Base-by-base conservation (phyloP, 208 protist species). In the Trypanosomatidae sp. region DNA sequence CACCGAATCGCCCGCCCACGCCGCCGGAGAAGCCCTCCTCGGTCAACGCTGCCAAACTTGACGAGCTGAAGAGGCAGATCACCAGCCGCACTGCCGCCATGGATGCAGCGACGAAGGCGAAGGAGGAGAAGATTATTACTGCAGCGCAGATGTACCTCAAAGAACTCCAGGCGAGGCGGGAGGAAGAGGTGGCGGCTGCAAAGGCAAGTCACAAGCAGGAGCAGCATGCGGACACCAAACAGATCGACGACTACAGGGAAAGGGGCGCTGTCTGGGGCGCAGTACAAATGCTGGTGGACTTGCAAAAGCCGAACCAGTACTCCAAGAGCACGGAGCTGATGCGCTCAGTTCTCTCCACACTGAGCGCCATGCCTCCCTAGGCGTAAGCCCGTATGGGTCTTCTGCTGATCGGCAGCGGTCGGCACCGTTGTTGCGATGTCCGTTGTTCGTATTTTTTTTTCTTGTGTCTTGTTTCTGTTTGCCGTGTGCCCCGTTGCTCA, bases 241-340 rank as follows among this genome's bases (percentile, higher is more conserved):
- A 88, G 56, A 81, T 84, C 46, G 83, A 85, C 60, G 69, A 79
- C 22, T 86, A 77, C 74, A 82, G 86, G 71, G 90, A 92, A 78
- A 86, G 65, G 71, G 87, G 81, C 8, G 80, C 86, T 19, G 76
- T 93, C 58, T 96, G 91, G 91, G 89, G 62, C 55, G 81, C 78
- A 36, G 86, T 96, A n/a, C 85, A 82, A 9, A 80, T 92, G 72
- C 58, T 94, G 39, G 85, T 92, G 25, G 90, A 94, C 65, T 78
- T 96, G 28, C 81, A 84, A 69, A 94, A 91, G 76, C 81, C 89
- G 10, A 96, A 94, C 77, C 74, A 76, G 36, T 91, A 90, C 74
- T 94, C 88, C 30, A 96, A 93, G 72, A 84, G 77, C 55, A 96
- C 91, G 10, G 91, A 96, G 71, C 84, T 84, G 58, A 96, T 96